phyloP scores from a whole-genome alignment of 1,284 basidiomycete genomes.

The Cyathus olla region DNA sequence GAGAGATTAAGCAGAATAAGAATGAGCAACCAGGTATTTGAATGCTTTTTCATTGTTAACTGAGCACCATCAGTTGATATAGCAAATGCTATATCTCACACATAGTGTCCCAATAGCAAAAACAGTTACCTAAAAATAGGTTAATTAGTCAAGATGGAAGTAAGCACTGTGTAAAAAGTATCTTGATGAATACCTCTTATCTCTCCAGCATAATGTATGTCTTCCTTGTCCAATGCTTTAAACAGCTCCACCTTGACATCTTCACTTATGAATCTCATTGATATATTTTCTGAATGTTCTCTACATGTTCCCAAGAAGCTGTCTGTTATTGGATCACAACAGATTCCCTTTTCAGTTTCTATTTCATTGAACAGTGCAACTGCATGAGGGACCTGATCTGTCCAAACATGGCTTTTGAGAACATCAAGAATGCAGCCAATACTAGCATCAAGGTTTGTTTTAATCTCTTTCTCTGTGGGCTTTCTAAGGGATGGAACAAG shows the following conservation, averaged over 20 bases:
- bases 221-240: neutral
- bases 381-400: slow-evolving; percentile 11
- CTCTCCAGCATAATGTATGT: neutral
- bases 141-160: neutral
- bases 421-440: slow-evolving; percentile 6
- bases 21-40: slow-evolving; percentile 35
- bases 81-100: slow-evolving; percentile 36
- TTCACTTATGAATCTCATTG: slow-evolving; percentile 23
- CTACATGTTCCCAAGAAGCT: slow-evolving; percentile 39
- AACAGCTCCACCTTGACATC: neutral
- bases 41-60: slow-evolving; percentile 41
- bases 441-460: slow-evolving; percentile 15
- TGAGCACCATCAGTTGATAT: slow-evolving; percentile 42
- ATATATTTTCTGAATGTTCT: slow-evolving; percentile 28
- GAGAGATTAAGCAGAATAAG: slow-evolving; percentile 35
- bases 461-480: slow-evolving; percentile 19
- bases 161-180: neutral
- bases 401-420: neutral
- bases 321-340: slow-evolving; percentile 34
- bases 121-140: neutral
- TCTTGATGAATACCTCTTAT: neutral
- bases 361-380: slow-evolving; percentile 39
- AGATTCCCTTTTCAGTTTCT: slow-evolving; percentile 22
- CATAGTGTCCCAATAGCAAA: too few species aligned
- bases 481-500: slow-evolving; percentile 13